These are phyloP conservation scores for Diaporthe vaccinii DNA, from an alignment of 2,329 filamentous ascomycete species.

Conservation along the genomic window DNA sequence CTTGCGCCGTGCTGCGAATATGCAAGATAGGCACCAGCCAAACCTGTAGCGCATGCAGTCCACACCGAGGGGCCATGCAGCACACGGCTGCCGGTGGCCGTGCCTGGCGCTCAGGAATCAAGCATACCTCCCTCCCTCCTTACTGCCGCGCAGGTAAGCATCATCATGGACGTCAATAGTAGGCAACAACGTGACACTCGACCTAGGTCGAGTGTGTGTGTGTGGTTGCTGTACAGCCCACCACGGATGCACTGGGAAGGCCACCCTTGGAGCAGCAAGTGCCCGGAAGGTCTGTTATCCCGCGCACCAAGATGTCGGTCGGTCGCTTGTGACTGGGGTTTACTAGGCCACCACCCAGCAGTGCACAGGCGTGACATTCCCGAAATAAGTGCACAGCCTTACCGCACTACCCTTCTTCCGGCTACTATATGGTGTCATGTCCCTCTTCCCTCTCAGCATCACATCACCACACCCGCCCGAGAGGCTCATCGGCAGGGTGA, in stretches of 20 bases:
- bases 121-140: conserved; percentile 13
- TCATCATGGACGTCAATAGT: conserved; percentile 14
- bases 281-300: conserved; percentile 20
- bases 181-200: conserved; percentile 19
- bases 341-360: conserved; percentile 1
- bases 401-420: conserved; percentile 34
- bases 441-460: not conserved
- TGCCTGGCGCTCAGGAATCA: conserved; percentile 30
- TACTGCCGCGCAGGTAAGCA: conserved; percentile 3
- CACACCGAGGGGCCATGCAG: not conserved
- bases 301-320: not conserved
- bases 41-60: not conserved
- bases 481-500: conserved; percentile 24
- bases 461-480: conserved; percentile 6
- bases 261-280: conserved; percentile 20
- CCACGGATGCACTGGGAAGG: conserved; percentile 11
- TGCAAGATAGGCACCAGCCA: conserved; percentile 21
- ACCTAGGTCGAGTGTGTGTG: not conserved
- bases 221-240: conserved; percentile 11
- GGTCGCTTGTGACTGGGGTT: conserved; percentile 7
- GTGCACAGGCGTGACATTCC: conserved; percentile 32
- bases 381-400: conserved; percentile 42
- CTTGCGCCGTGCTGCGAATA: conserved; percentile 26
- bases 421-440: conserved; percentile 1
- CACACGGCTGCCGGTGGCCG: conserved; percentile 19